Evolutionary conservation across 2,329 filamentous ascomycete species (phyloP), one percentile per base, ranked within the genome.

Genomic region (Neonectria punicea): DNA sequence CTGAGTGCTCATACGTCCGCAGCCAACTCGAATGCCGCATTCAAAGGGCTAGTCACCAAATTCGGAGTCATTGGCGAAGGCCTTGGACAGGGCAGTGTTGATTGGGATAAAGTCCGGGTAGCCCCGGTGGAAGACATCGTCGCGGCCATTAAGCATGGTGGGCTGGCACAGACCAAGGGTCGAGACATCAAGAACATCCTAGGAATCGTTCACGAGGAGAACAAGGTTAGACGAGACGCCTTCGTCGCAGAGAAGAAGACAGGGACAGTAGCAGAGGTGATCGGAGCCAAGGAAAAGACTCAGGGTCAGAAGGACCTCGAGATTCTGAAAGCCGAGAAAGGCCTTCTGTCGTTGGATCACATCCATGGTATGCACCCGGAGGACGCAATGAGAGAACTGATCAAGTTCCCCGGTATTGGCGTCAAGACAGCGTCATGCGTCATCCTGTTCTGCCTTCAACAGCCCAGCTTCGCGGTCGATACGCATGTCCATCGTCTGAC

Each of bases 131-230:
- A 75, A 4, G 91, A 92, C 20, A 82, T 92, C 0, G 80, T 83
- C 1, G 77, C 83, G 5, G 86, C 89, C 0, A 85, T 93, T 14
- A 80, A 81, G 11, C 90, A 91, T 67, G 89, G 89, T 1, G 72
- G 72, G 5, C 47, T 74, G 43, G 72, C 72, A 25, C 70, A 73
- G 46, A 68, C 70, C 30, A 74, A 74, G 56, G 73, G 72, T 9
- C 70, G 69, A 44, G 72, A 74, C 43, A 74, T 74, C 54, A 74
- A 74, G 39, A 65, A 66, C 16, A 74, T 74, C 14, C 47, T 74
- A 25, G 72, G 71, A 32, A 50, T 73, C 34, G 72, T 74, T 5
- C 66, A 74, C 28, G 65, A 74, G 54, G 72, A 74, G 60, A 74
- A 74, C 41, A 63, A 51, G 20, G 58, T 53, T 51, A 65, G 72